Evolutionary conservation across 2,329 filamentous ascomycete genomes (phyloP).

Genomic region (Hirsutella thompsonii): DNA sequence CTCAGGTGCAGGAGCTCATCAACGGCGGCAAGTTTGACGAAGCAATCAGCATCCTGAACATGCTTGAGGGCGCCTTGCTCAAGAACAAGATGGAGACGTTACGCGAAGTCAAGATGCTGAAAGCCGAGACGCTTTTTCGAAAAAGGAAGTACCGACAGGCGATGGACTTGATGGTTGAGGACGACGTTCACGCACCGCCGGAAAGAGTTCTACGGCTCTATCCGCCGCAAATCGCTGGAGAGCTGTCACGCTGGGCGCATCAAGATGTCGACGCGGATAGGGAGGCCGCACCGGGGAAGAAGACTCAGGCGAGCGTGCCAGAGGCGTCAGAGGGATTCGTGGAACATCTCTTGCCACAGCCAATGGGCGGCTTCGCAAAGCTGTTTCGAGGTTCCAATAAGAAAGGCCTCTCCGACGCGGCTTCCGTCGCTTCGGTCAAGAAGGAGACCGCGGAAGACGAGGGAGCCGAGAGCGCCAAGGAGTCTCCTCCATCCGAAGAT

Average conservation of each 20-base stretch:
- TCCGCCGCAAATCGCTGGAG: conserved; percentile 71
- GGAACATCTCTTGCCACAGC: conserved; percentile 22
- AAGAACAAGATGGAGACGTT: conserved; percentile 70
- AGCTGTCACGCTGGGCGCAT: conserved; percentile 47
- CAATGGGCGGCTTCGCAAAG: conserved; percentile 36
- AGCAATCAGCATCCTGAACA: conserved; percentile 74
- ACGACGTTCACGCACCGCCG: conserved; percentile 78
- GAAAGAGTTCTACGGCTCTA: conserved; percentile 79
- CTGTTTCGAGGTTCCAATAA: conserved; percentile 36
- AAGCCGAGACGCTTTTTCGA: conserved; percentile 75
- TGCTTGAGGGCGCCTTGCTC: conserved; percentile 87
- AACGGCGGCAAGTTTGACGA: conserved; percentile 69
- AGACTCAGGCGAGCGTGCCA: conserved; percentile 14
- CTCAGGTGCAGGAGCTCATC: conserved; percentile 74
- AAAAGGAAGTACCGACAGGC: conserved; percentile 73
- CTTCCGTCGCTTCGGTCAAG: conserved; percentile 47
- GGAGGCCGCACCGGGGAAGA: conserved; percentile 19
- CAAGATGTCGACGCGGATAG: conserved; percentile 29
- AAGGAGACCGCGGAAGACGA: conserved; percentile 36
- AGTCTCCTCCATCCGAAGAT: conserved; percentile 27
- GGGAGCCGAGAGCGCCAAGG: conserved; percentile 41
- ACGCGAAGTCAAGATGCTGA: conserved; percentile 79
- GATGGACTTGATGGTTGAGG: conserved; percentile 74
- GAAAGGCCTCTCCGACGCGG: conserved; percentile 37
- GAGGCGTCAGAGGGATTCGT: conserved; percentile 13